phyloP scores from a whole-genome alignment of 495 filamentous ascomycete species.

The Recurvomyces mirabilis region DNA sequence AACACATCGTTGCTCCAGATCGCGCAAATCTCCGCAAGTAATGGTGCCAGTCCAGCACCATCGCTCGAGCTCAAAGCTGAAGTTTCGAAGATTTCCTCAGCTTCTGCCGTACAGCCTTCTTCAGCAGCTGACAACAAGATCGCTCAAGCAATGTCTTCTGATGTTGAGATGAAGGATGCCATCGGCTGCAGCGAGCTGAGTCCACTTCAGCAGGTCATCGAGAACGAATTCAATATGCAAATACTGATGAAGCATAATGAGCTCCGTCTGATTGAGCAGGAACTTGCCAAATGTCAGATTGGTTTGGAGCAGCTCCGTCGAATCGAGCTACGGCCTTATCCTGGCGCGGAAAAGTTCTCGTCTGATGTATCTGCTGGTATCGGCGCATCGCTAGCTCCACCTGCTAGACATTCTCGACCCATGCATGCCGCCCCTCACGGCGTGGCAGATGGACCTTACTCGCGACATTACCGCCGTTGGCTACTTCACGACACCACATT shows the following conservation, averaged over 20 bases:
- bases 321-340: constrained; percentile 82
- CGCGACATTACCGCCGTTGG: constrained; percentile 89
- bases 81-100: too few relatives aligned
- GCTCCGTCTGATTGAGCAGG: constrained; percentile 85
- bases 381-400: constrained; percentile 52
- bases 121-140: too few relatives aligned
- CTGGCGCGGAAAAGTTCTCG: constrained; percentile 48
- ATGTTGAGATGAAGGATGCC: too few relatives aligned
- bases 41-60: too few relatives aligned
- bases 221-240: constrained; percentile 79
- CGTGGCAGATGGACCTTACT: constrained; percentile 81
- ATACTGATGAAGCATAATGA: constrained; percentile 92
- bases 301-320: constrained; percentile 91
- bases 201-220: constrained; percentile 56
- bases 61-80: too few relatives aligned
- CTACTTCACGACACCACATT: constrained; percentile 80
- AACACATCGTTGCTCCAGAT: too few relatives aligned
- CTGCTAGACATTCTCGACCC: constrained; percentile 48
- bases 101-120: too few relatives aligned
- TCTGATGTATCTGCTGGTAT: constrained; percentile 58
- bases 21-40: too few relatives aligned
- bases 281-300: constrained; percentile 89
- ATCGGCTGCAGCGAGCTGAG: too few relatives aligned
- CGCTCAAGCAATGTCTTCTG: too few relatives aligned
- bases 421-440: constrained; percentile 71